These are phyloP conservation scores for Fusarium marasasianum DNA, from an alignment of 2,329 filamentous ascomycete genomes.

Conservation along the genomic window DNA sequence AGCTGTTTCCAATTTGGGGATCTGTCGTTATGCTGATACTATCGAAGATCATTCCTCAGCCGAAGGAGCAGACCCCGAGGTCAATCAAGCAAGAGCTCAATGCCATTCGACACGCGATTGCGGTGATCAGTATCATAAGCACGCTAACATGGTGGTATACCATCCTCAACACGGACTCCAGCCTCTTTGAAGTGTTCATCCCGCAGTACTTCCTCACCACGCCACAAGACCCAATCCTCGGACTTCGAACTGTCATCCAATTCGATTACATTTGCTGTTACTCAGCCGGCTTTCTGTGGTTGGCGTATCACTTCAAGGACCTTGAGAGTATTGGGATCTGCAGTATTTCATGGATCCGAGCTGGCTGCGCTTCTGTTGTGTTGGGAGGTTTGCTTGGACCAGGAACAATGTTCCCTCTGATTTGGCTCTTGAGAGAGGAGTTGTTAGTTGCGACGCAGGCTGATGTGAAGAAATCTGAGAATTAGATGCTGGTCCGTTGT, in stretches of 20 bases:
- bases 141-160: constrained; percentile 35
- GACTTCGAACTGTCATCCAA: constrained; percentile 39
- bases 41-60: neutral
- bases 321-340: constrained; percentile 32
- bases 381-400: constrained; percentile 16
- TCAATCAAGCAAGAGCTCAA: neutral
- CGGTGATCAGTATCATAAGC: neutral
- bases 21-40: constrained; percentile 28
- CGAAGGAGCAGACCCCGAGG: accelerated
- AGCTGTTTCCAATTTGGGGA: constrained; percentile 42
- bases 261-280: constrained; percentile 42
- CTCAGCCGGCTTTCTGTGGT: constrained; percentile 34
- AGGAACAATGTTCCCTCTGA: constrained; percentile 22
- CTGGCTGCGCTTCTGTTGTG: neutral
- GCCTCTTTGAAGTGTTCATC: constrained; percentile 30
- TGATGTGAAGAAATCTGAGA: neutral
- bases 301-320: constrained; percentile 37
- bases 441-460: neutral
- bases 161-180: neutral
- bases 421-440: constrained; percentile 37
- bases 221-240: constrained; percentile 17
- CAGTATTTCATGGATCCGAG: constrained; percentile 7
- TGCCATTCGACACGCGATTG: neutral
- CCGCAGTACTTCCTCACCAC: constrained; percentile 35
- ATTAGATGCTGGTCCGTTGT: neutral